Percentiles rank a stretch among this genome's conserved stretches.
Evolutionary conservation across 441 rosid genomes (phyloP).

Genomic region (Cnidoscolus chayamansa): DNA sequence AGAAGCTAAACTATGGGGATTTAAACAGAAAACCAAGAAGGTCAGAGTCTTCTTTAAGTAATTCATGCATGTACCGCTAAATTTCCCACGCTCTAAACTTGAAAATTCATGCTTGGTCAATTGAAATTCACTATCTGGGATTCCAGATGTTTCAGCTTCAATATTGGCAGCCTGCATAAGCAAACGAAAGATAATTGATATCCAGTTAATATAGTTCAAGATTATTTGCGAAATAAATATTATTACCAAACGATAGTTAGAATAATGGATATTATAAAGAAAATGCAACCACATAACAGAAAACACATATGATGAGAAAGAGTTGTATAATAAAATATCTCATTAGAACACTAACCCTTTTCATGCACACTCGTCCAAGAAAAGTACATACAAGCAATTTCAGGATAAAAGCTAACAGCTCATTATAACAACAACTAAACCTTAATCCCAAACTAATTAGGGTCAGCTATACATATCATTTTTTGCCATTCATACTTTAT

Average conservation of each 20-base stretch:
- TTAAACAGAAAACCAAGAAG: neutral
- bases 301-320: no score
- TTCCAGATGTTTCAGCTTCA: constrained; percentile 72
- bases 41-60: neutral
- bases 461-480: no score
- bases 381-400: neutral
- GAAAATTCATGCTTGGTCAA: constrained; percentile 63
- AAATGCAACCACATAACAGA: no score
- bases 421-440: neutral
- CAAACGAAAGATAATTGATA: constrained; percentile 8
- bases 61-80: constrained; percentile 50
- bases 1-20: neutral
- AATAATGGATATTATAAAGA: neutral
- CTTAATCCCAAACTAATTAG: no score
- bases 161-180: constrained; percentile 68
- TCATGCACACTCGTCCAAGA: neutral
- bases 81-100: constrained; percentile 60
- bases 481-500: no score
- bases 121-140: constrained; percentile 58
- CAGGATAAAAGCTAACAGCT: neutral
- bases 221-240: constrained; percentile 7
- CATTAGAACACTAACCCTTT: neutral
- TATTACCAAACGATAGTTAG: neutral
- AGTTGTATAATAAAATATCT: no score
- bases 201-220: neutral